phyloP scores from a whole-genome alignment of 208 protist genomes.

The Leishmania tropica region DNA sequence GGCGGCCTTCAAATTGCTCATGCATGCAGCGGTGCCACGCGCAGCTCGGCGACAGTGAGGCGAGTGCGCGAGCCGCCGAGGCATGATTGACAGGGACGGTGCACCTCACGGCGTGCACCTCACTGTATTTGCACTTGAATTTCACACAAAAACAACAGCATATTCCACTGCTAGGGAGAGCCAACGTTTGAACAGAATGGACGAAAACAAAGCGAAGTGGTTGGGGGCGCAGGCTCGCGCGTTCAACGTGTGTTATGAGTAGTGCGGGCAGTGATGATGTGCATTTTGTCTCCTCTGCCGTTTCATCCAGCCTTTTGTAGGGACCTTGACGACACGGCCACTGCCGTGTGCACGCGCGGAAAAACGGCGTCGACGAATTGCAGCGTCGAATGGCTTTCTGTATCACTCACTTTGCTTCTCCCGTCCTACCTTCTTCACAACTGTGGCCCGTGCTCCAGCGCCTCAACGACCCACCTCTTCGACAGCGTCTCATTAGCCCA shows the following conservation, averaged over 20 bases:
- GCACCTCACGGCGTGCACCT: neutral
- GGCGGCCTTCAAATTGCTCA: neutral
- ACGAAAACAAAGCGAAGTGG: neutral
- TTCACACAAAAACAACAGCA: neutral
- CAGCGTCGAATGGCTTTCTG: neutral
- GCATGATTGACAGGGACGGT: neutral
- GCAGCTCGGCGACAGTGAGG: neutral
- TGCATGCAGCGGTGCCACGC: neutral
- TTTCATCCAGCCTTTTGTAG: neutral
- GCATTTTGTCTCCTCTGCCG: neutral
- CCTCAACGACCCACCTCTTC: neutral
- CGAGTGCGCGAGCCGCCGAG: neutral
- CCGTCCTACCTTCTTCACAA: neutral
- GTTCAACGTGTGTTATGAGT: neutral
- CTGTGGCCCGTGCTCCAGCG: neutral
- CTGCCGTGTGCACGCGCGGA: neutral
- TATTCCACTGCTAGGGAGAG: neutral
- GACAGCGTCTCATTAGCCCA: neutral
- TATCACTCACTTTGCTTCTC: slow-evolving; percentile 1
- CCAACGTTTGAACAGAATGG: neutral
- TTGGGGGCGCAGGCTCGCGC: neutral
- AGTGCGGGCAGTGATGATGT: neutral
- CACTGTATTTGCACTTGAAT: neutral
- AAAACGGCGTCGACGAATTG: neutral
- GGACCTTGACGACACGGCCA: neutral